A percentile compares a stretch with the other conserved stretches of the same genome.
Conservation (phyloP, 1,284 basidiomycete genomes). For the Irpex sp. region DNA sequence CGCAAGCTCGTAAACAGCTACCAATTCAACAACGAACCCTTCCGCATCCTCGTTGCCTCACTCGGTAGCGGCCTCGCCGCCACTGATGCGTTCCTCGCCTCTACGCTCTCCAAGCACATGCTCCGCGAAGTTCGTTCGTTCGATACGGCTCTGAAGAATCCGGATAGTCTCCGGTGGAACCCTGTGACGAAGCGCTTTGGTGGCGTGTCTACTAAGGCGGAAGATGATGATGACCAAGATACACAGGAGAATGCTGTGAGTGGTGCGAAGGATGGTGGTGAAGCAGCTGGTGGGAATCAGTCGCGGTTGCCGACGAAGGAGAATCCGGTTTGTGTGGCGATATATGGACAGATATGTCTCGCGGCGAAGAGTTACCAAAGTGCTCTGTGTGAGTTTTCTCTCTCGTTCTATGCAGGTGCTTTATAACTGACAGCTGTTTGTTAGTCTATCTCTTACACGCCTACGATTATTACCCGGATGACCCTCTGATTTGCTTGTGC, state of each 20-base stretch:
- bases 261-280: conserved; percentile 23
- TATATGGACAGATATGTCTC: conserved; percentile 89
- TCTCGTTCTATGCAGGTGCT: neutral
- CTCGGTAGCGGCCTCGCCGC: conserved; percentile 66
- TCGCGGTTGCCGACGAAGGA: conserved; percentile 57
- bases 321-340: conserved; percentile 71
- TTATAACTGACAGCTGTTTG: neutral
- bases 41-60: conserved; percentile 69
- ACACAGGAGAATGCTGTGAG: conserved; percentile 9
- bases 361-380: conserved; percentile 86
- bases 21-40: conserved; percentile 81
- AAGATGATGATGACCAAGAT: conserved; percentile 32
- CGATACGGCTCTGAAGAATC: conserved; percentile 59
- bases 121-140: conserved; percentile 71
- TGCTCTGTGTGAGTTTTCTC: conserved; percentile 71
- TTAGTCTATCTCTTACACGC: conserved; percentile 87
- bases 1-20: conserved; percentile 68
- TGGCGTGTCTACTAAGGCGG: conserved; percentile 22
- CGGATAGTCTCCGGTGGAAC: conserved; percentile 60
- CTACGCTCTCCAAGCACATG: conserved; percentile 78
- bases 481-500: conserved; percentile 82
- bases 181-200: conserved; percentile 49
- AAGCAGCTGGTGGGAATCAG: neutral
- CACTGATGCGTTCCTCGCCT: conserved; percentile 71
- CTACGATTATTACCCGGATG: conserved; percentile 79